Conservation (phyloP, 1,139 yeast species). For the Candida glucosophila region DNA sequence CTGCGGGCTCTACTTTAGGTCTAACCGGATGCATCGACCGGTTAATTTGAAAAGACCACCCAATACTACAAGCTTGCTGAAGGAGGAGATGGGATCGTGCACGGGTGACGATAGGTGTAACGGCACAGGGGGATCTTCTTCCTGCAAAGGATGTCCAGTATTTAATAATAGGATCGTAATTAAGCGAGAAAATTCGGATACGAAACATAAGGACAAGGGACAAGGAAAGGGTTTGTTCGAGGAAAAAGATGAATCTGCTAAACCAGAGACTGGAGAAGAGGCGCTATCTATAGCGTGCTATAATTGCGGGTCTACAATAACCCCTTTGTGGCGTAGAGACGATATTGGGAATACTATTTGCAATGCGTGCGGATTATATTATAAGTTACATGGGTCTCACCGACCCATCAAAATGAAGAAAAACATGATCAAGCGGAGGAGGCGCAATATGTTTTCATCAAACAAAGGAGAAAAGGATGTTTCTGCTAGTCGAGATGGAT, state of each 20-base stretch:
- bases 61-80: slow-evolving; percentile 38
- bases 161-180: slow-evolving; percentile 58
- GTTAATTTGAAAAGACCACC: slow-evolving; percentile 66
- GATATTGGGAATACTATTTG: slow-evolving; percentile 76
- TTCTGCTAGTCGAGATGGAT: no score
- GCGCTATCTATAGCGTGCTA: slow-evolving; percentile 65
- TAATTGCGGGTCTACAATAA: slow-evolving; percentile 76
- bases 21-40: slow-evolving; percentile 45
- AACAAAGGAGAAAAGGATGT: no score
- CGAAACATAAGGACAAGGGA: slow-evolving; percentile 2
- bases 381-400: slow-evolving; percentile 66
- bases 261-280: no score
- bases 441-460: slow-evolving; percentile 28
- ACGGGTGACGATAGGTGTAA: slow-evolving; percentile 80
- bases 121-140: slow-evolving; percentile 78
- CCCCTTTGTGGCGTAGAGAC: slow-evolving; percentile 84
- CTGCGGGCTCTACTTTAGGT: slow-evolving; percentile 54
- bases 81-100: slow-evolving; percentile 51
- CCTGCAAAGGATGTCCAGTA: slow-evolving; percentile 80
- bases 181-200: slow-evolving; percentile 11
- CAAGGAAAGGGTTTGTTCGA: slow-evolving; percentile 5
- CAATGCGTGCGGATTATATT: slow-evolving; percentile 83
- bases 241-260: slow-evolving; percentile 16
- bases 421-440: slow-evolving; percentile 66
- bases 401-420: slow-evolving; percentile 73